A percentile compares a stretch with the other conserved stretches of the same genome.
Evolutionary conservation across 2,329 filamentous ascomycete species (phyloP).

Genomic region (Drechslerella coelobrocha): DNA sequence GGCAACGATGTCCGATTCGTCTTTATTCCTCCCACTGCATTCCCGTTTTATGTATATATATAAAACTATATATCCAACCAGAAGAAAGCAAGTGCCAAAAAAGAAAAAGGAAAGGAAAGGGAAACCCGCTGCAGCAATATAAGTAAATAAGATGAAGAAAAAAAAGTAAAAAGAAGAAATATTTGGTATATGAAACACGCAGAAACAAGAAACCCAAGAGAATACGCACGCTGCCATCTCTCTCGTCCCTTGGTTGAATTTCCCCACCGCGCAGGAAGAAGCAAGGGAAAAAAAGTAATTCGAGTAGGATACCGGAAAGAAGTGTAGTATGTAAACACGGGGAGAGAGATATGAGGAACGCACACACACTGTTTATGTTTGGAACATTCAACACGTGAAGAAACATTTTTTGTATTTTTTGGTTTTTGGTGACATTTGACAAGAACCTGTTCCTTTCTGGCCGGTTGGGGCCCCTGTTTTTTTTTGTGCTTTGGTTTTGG

Average conservation of each 20-base stretch:
- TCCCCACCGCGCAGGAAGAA: no score
- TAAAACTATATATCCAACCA: background rate
- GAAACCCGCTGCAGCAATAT: background rate
- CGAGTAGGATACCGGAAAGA: no score
- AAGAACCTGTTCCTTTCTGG: slow-evolving; percentile 6
- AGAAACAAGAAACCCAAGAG: background rate
- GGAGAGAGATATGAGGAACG: background rate
- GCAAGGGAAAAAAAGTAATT: no score
- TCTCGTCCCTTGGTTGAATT: background rate
- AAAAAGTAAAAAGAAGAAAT: background rate
- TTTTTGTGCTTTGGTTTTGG: slow-evolving; percentile 16
- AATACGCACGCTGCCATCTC: background rate
- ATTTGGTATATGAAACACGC: no score
- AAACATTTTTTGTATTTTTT: slow-evolving; percentile 14
- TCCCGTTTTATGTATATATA: background rate
- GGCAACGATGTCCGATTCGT: background rate
- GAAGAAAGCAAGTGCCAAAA: background rate
- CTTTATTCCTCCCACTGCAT: background rate
- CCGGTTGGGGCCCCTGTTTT: background rate
- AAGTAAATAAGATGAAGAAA: background rate
- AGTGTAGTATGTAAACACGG: background rate
- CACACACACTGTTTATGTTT: no score
- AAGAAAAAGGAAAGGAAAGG: background rate
- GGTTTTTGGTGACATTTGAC: background rate
- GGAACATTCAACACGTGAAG: background rate